Percentiles rank a stretch among this genome's conserved stretches.
Evolutionary conservation across 2,329 filamentous ascomycete genomes (phyloP).

Genomic region (Cladophialophora yegresii): DNA sequence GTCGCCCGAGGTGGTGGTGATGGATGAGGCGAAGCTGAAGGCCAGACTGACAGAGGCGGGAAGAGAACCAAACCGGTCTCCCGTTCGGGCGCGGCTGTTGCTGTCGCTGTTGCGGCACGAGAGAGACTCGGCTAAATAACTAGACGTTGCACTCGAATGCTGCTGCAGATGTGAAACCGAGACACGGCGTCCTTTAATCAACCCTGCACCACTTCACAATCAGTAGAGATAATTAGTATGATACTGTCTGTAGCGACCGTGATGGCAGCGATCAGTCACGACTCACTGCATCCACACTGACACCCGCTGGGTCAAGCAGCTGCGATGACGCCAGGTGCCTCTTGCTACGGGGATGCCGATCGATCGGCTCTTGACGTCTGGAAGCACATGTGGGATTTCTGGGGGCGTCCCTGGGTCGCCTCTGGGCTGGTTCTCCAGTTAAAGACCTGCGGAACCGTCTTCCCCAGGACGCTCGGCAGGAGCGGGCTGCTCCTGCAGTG

Average conservation of each 20-base stretch:
- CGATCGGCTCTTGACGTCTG: neutral
- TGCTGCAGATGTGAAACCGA: conserved; percentile 5
- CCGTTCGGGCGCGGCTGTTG: neutral
- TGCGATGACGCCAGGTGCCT: neutral
- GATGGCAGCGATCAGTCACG: neutral
- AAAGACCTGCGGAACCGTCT: neutral
- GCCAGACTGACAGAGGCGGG: neutral
- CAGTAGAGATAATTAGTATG: neutral
- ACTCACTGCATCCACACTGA: neutral
- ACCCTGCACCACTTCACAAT: neutral
- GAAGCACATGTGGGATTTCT: conserved; percentile 1
- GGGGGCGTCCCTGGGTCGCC: neutral
- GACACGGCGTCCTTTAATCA: conserved; percentile 1
- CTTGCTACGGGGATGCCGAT: neutral
- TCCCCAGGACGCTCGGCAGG: neutral
- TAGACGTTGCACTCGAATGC: neutral
- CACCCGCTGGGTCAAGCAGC: neutral
- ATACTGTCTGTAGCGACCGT: neutral
- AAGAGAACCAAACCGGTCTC: neutral
- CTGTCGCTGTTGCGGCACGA: neutral
- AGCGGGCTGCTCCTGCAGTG: conserved; percentile 2
- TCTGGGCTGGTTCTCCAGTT: neutral
- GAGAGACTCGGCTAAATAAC: conserved; percentile 1
- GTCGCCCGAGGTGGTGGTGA: conserved; percentile 1
- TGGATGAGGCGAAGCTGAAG: conserved; percentile 8